A percentile compares a stretch with the other conserved stretches of the same genome.
These are phyloP conservation scores for Orbilia javanica DNA, from an alignment of 2,329 filamentous ascomycete genomes.

Conservation along the genomic window DNA sequence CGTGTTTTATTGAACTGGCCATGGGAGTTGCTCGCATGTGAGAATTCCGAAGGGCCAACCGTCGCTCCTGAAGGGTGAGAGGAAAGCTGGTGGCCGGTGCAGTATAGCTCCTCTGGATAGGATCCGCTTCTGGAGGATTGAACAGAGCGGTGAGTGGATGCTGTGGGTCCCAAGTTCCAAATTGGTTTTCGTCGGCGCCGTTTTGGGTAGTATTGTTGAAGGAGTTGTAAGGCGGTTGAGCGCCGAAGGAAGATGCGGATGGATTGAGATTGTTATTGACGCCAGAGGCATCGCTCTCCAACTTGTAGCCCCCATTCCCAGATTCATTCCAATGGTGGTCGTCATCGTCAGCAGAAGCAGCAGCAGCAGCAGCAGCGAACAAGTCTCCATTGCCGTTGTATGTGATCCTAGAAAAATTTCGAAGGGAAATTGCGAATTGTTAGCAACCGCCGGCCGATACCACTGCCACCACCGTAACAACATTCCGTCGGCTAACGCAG, in stretches of 20 bases:
- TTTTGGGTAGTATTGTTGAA: slow-evolving; percentile 19
- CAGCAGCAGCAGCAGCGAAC: slow-evolving; percentile 25
- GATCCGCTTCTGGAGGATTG: slow-evolving; percentile 44
- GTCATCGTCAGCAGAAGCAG: slow-evolving; percentile 28
- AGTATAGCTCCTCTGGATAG: slow-evolving; percentile 50
- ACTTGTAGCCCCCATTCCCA: slow-evolving; percentile 42
- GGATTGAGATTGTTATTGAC: background rate
- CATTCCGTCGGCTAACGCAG: slow-evolving; percentile 6
- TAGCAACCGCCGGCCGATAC: slow-evolving; percentile 9
- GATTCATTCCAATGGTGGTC: slow-evolving; percentile 49
- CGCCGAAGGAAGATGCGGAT: slow-evolving; percentile 11
- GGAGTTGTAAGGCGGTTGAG: slow-evolving; percentile 3
- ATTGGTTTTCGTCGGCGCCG: slow-evolving; percentile 12
- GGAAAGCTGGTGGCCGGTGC: slow-evolving; percentile 50
- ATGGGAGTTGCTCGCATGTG: slow-evolving; percentile 56
- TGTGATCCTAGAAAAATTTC: slow-evolving; percentile 31
- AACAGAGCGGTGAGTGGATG: slow-evolving; percentile 54
- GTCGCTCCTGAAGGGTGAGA: slow-evolving; percentile 50
- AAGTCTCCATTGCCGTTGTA: slow-evolving; percentile 50
- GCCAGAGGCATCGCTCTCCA: slow-evolving; percentile 25
- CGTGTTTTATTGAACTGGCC: slow-evolving; percentile 52
- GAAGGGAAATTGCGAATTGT: slow-evolving; percentile 12
- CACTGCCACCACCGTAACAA: background rate
- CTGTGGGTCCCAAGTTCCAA: slow-evolving; percentile 38
- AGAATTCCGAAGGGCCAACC: slow-evolving; percentile 51